Evolutionary conservation across 768 basidiomycete species (phyloP).

Genomic region (Russula sp.): DNA sequence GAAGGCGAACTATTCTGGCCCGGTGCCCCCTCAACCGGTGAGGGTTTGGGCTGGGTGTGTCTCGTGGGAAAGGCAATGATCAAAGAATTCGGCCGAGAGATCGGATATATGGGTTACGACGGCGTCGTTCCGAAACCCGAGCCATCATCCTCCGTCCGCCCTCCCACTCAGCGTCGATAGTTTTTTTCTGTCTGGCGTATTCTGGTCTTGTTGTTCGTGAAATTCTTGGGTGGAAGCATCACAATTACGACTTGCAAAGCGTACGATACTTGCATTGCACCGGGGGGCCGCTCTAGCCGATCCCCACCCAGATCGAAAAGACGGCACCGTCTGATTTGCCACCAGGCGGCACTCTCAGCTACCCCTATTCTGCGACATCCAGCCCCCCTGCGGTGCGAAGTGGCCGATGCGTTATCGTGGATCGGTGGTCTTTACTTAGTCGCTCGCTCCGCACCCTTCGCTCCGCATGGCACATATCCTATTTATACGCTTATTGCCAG

Average conservation of each 20-base stretch:
- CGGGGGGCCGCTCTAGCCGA: conserved; percentile 1
- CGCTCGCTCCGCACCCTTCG: not conserved
- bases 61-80: conserved; percentile 84
- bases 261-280: not conserved
- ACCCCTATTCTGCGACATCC: conserved; percentile 5
- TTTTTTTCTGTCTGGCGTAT: not conserved
- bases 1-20: conserved; percentile 88
- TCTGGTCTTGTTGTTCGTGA: not conserved
- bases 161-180: conserved; percentile 18
- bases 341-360: not conserved
- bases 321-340: not conserved
- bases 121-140: conserved; percentile 71
- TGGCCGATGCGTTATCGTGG: conserved; percentile 3
- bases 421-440: conserved; percentile 9
- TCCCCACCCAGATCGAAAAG: conserved; percentile 11
- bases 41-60: conserved; percentile 84
- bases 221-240: conserved; percentile 4
- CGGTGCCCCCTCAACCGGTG: conserved; percentile 61
- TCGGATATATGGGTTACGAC: conserved; percentile 65
- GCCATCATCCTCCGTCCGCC: conserved; percentile 8
- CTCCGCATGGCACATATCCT: conserved; percentile 14
- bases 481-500: conserved; percentile 20
- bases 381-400: not conserved
- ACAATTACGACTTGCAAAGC: not conserved
- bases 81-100: conserved; percentile 69